These are phyloP conservation scores for Agaricus sinodeliciosus DNA, from an alignment of 768 basidiomycete genomes.

Conservation along the genomic window DNA sequence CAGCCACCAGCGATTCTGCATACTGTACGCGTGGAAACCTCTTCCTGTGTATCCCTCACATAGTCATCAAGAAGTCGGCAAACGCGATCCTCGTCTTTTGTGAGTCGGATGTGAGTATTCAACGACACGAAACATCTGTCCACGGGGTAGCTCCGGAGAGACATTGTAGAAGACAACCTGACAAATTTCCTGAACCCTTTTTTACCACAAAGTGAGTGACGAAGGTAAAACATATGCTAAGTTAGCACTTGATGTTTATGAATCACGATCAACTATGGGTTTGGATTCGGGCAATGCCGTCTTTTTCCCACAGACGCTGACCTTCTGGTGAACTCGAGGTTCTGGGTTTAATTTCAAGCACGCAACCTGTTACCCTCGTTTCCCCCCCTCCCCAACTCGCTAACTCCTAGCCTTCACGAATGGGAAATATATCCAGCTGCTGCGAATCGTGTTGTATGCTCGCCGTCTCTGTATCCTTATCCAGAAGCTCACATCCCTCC, in stretches of 20 bases:
- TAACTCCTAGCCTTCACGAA: conserved; percentile 20
- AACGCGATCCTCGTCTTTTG: conserved; percentile 59
- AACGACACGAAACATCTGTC: conserved; percentile 16
- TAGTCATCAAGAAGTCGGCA: conserved; percentile 81
- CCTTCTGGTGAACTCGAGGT: conserved; percentile 6
- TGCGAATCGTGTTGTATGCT: conserved; percentile 78
- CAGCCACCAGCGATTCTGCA: conserved; percentile 97
- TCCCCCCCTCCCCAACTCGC: conserved; percentile 4
- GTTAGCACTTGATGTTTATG: no score
- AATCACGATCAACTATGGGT: no score
- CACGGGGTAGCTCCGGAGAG: conserved; percentile 13
- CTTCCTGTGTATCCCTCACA: conserved; percentile 44
- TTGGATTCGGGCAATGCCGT: conserved; percentile 7
- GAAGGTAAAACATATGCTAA: conserved; percentile 6
- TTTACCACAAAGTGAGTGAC: background rate
- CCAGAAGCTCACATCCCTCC: conserved; percentile 17
- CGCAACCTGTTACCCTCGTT: conserved; percentile 7
- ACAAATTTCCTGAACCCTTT: background rate
- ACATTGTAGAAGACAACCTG: conserved; percentile 12
- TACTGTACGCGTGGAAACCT: conserved; percentile 47
- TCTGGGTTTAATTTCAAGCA: conserved; percentile 14
- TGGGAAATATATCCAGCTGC: conserved; percentile 77
- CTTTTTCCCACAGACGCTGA: conserved; percentile 11
- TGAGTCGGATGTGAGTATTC: conserved; percentile 45
- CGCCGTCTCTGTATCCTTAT: conserved; percentile 9